These are phyloP conservation scores for Apiospora malaysiana DNA, from an alignment of 2,329 filamentous ascomycete genomes.

Conservation along the genomic window DNA sequence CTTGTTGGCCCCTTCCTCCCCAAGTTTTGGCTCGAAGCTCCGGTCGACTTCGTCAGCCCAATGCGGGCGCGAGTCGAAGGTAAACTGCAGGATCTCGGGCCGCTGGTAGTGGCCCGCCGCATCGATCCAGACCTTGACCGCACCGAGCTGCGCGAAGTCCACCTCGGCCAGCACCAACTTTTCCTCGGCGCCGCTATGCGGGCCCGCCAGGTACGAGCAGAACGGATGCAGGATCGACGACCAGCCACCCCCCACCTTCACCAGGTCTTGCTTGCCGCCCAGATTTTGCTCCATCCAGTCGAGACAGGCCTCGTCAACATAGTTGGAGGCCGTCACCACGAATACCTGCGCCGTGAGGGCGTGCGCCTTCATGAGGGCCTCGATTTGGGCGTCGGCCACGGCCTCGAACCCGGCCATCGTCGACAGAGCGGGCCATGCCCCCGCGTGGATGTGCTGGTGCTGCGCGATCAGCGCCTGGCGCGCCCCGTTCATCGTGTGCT, in stretches of 20 bases:
- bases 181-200: constrained; percentile 35
- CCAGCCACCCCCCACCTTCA: constrained; percentile 38
- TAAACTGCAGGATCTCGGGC: constrained; percentile 35
- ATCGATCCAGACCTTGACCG: constrained; percentile 40
- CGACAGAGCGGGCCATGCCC: constrained; percentile 39
- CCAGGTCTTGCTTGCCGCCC: constrained; percentile 36
- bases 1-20: neutral
- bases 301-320: constrained; percentile 48
- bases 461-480: constrained; percentile 39
- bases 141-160: constrained; percentile 34
- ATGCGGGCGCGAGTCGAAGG: constrained; percentile 24
- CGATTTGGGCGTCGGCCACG: constrained; percentile 49
- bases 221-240: constrained; percentile 39
- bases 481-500: constrained; percentile 40
- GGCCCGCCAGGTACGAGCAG: constrained; percentile 36
- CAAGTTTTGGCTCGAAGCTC: neutral
- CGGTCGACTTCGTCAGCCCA: constrained; percentile 19
- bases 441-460: constrained; percentile 38
- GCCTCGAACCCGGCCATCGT: constrained; percentile 45
- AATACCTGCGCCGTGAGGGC: constrained; percentile 46
- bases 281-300: constrained; percentile 43
- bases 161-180: constrained; percentile 35
- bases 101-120: constrained; percentile 37
- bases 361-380: constrained; percentile 52
- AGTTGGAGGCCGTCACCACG: constrained; percentile 45